Percentiles rank a stretch among this genome's conserved stretches.
These are phyloP conservation scores for Pleurotus tuber-regium DNA, from an alignment of 768 basidiomycete species.

Conservation along the genomic window DNA sequence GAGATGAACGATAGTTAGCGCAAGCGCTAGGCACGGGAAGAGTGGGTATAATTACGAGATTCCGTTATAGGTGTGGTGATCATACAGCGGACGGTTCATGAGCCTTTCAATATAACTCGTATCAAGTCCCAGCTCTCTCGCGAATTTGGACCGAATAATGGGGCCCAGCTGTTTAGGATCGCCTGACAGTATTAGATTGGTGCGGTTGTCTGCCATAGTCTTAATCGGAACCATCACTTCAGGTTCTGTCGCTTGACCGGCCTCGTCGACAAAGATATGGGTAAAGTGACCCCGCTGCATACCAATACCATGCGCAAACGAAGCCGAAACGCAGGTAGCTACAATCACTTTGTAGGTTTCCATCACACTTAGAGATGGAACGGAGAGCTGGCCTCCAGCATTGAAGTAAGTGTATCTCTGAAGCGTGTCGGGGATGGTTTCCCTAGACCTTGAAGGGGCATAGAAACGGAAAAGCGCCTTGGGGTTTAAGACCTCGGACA, in stretches of 20 bases:
- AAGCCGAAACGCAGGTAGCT: conserved; percentile 55
- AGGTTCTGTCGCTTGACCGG: conserved; percentile 62
- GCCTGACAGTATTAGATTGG: conserved; percentile 56
- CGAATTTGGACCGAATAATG: conserved; percentile 47
- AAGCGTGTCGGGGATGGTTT: conserved; percentile 36
- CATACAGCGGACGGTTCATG: conserved; percentile 39
- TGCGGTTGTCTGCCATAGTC: conserved; percentile 40
- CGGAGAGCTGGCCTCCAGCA: conserved; percentile 38
- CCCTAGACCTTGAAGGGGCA: conserved; percentile 39
- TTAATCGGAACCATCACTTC: conserved; percentile 56
- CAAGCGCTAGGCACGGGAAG: background rate
- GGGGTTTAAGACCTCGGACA: conserved; percentile 30
- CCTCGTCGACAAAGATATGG: conserved; percentile 65
- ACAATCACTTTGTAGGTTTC: conserved; percentile 50
- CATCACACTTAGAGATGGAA: conserved; percentile 40
- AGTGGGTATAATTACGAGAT: conserved; percentile 29
- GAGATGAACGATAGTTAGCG: background rate
- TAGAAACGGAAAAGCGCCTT: conserved; percentile 52
- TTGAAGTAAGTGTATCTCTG: conserved; percentile 36
- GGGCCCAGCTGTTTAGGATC: conserved; percentile 66
- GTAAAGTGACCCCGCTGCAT: conserved; percentile 52
- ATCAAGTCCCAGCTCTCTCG: conserved; percentile 45
- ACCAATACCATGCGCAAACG: conserved; percentile 45
- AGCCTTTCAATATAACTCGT: conserved; percentile 51
- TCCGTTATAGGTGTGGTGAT: conserved; percentile 29